Base-by-base conservation (phyloP, 176 grass and related monocot species). In the Triticum dicoccoides region DNA sequence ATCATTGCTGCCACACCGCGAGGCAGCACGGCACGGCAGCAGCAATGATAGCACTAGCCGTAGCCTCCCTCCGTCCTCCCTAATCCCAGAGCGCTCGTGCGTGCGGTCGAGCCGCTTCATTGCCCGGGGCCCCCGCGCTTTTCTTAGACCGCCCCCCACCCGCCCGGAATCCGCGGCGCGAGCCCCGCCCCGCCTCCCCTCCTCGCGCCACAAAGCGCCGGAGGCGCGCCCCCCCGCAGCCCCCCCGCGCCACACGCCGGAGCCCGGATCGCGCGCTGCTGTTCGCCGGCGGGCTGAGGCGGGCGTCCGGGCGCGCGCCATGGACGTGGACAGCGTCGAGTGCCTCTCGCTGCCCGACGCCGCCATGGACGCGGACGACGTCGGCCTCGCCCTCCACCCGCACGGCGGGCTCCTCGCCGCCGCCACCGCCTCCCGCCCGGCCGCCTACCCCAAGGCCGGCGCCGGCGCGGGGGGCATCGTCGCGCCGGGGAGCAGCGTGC, bases 321-420 rank as follows among this genome's bases (percentile, higher is more conserved):
- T 91, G 90, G 95, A 94, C 75, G 73, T 90, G 23, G 84, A 83
- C 61, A 93, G 77, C 89, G 89, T 92, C 69, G 92, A 91, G 82
- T 91, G 93, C 91, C 80, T 93, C 56, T 93, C 95, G 83, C 86
- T 89, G 58, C 87, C 91, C 51, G 92, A 95, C 81, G 87, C 84
- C 61, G 20, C 88, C 81, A 51, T 77, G 70, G 86, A 73, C 61
- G 52, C 75, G 32, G 86, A 89, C 37, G 86, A 75, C 71, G 88
- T 54, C 30, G 79, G 84, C 84, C 37, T 83, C 84, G 64, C 84
- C 49, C 75, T 79, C 47, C 84, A 70, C 76, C 34, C 76, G 76
- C 84, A 79, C 64, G 64, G 38, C 83, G 64, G 77, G 56, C 41
- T 84, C 34, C 77, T 85, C 59, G 80, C 82, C 52, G 54, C 78